Percentiles rank a stretch among this genome's conserved stretches.
phyloP scores from a whole-genome alignment of 129 eudicot genomes.

The Flaveria linearis region DNA sequence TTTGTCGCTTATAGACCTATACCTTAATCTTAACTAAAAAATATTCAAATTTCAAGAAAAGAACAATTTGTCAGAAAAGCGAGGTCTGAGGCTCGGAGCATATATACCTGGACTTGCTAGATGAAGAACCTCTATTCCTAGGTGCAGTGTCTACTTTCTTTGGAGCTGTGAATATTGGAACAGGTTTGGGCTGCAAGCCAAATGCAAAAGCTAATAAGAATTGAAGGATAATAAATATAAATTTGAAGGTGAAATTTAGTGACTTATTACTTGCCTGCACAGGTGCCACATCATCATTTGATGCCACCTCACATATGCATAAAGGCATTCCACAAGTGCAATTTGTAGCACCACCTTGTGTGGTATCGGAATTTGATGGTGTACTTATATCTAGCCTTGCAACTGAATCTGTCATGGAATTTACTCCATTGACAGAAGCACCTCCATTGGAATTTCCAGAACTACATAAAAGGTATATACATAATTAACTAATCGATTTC shows the following conservation, averaged over 20 bases:
- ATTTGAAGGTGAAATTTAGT: constrained; percentile 8
- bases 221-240: not conserved
- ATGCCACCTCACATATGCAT: constrained; percentile 89
- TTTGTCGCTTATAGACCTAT: not conserved
- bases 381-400: constrained; percentile 56
- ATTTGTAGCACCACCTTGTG: constrained; percentile 39
- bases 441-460: constrained; percentile 37
- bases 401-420: constrained; percentile 52
- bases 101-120: constrained; percentile 65
- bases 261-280: constrained; percentile 45
- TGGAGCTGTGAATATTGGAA: constrained; percentile 37
- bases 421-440: constrained; percentile 45
- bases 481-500: not conserved
- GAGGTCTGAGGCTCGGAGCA: not conserved
- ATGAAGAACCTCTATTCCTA: constrained; percentile 69
- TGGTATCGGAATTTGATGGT: constrained; percentile 34
- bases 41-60: not conserved
- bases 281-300: constrained; percentile 45
- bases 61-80: not conserved
- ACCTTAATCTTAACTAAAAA: not conserved
- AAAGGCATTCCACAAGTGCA: constrained; percentile 99
- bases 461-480: constrained; percentile 22
- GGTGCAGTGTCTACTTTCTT: constrained; percentile 62
- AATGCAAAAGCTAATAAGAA: constrained; percentile 14
- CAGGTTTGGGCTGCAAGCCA: constrained; percentile 43